A percentile compares a stretch with the other conserved stretches of the same genome.
Conservation (phyloP, 2,329 filamentous ascomycete genomes). For the Alternaria hordeiaustralica region DNA sequence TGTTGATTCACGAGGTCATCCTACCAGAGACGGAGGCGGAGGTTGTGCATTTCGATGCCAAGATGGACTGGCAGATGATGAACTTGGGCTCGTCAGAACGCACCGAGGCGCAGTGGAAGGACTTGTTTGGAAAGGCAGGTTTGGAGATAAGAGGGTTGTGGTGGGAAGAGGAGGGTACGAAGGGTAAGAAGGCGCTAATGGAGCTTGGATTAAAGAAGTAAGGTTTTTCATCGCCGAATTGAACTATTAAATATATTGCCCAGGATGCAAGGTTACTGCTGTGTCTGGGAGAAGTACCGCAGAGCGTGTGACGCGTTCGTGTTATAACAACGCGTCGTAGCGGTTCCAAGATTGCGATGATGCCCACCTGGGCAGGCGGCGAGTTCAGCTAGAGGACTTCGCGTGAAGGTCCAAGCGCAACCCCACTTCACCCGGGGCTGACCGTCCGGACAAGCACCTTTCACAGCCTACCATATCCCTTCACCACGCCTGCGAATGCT, state of each 20-base stretch:
- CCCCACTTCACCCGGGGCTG: too few relatives aligned
- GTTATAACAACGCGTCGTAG: too few relatives aligned
- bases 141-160: constrained; percentile 47
- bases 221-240: too few relatives aligned
- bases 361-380: too few relatives aligned
- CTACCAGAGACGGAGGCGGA: constrained; percentile 43
- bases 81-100: constrained; percentile 48
- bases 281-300: too few relatives aligned
- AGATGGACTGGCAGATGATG: constrained; percentile 55
- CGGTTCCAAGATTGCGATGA: too few relatives aligned
- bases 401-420: not conserved
- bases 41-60: constrained; percentile 38
- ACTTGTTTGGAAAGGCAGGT: constrained; percentile 41
- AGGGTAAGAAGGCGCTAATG: not conserved
- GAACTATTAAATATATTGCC: too few relatives aligned
- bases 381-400: not conserved
- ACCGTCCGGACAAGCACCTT: too few relatives aligned
- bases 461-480: too few relatives aligned
- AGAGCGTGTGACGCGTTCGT: too few relatives aligned
- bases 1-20: constrained; percentile 54
- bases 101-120: constrained; percentile 50
- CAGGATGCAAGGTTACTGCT: too few relatives aligned
- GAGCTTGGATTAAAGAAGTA: not conserved
- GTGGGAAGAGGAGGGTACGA: constrained; percentile 20
- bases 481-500: too few relatives aligned